Evolutionary conservation across 192 early-diverging fungal species (phyloP), one percentile per base, ranked within the genome.

Genomic region (Endogone sp.): DNA sequence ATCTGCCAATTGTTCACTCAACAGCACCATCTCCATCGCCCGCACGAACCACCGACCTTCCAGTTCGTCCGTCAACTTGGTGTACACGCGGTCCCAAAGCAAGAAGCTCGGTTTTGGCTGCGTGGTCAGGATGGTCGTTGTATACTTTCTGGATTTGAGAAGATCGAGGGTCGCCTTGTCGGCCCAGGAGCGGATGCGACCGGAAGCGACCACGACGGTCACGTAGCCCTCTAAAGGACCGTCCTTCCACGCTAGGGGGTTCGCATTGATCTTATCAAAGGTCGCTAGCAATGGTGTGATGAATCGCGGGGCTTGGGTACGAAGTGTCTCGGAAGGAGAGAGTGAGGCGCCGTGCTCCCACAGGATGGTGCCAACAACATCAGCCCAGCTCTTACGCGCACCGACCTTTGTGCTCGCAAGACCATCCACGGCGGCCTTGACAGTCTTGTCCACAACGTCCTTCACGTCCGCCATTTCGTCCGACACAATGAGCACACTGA

Each of bases 51-150:
- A 92, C 9, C 74, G 76, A 30, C 85, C 84, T 70, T 94, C 93
- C 21, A 83, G 79, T 3, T 81, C 70, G 20, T 70, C 74, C 3
- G 85, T 74, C 32, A 90, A 82, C 73, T 93, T 93, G 62, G 83
- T 84, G 66, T 89, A 96, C 29, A 89, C 87, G 74, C 92, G 93
- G 63, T 96, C 93, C 85, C 90, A 91, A 49, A 95, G 74, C 11
- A 93, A 79, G 60, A 91, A 91, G 4, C 92, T 92, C 62, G 87
- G 89, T 64, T 90, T 87, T 21, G 85, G 74, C 4, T 68, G 70
- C 26, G 76, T 68, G 3, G 73, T 65, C 55, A 82, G 64, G 4
- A 84, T 63, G 2, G 77, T 59, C n/a, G 29, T 63, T 16, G 66
- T 71, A 26, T 72, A 76, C 29, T 84, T 82, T 28, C 79, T 71